Base-by-base conservation (phyloP, 768 basidiomycete genomes). In the Kwoniella dendrophila region DNA sequence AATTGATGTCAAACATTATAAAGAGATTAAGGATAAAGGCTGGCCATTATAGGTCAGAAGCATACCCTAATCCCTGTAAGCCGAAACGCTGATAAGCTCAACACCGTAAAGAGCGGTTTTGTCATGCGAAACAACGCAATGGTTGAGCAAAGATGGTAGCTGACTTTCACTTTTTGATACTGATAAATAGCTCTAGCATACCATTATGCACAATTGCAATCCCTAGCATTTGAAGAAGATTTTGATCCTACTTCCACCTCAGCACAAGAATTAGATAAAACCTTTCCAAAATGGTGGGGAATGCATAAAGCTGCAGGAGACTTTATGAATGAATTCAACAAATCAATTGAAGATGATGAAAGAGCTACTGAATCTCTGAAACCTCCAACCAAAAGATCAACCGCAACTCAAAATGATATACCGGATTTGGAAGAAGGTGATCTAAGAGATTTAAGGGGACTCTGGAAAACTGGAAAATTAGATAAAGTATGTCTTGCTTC, bases 181-280 rank as follows among this genome's bases (percentile, higher is more conserved):
- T 11, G 12, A 20, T 10, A 5, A 11, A 43, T 43, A 92, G 90
- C 90, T 4, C 84, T 97, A 55, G 88, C 88, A 12, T 92, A 86
- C 68, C 90, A 94, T 74, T 92, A 94, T 77, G 89, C 86, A 20
- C 90, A 94, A 71, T 84, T 98, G 7, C 87, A 96, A 79, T 91
- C 95, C 7, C 87, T 86, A 56, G 96, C 96, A 0, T 94, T 98
- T 80, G 86, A 90, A 53, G 90, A 96, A 73, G 86, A 92, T 61
- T 96, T 88, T 66, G 87, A 95, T 74, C 82, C 84, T 1, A 85
- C 86, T 22, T 52, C 52, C 0, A n/a, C 57, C 2, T 16, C n/a
- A n/a, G 59, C 56, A 2, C 67, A 59, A 58, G 80, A 85, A 0
- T 87, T 90, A 65, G 95, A 99, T 78, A 80, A 87, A 68, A 92